A percentile compares a stretch with the other conserved stretches of the same genome.
phyloP scores from a whole-genome alignment of 139 green algal species.

The Volvox reticuliferus region DNA sequence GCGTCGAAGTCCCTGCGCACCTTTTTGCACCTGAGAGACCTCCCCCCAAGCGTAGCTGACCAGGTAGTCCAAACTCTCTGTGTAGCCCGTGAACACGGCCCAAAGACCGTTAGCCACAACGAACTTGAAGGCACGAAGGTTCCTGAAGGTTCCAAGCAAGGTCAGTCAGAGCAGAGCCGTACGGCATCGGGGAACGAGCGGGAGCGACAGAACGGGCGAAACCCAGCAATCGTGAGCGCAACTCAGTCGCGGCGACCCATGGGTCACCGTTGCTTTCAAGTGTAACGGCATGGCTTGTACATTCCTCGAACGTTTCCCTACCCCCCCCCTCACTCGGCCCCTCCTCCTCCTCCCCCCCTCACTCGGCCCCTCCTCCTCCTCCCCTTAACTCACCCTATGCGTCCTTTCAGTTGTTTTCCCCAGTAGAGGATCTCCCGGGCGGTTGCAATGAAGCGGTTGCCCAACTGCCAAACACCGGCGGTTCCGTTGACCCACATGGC shows the following conservation, averaged over 20 bases:
- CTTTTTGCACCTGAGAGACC: not conserved
- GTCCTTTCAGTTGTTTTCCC: not conserved
- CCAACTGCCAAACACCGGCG: constrained; percentile 15
- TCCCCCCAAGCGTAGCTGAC: constrained; percentile 13
- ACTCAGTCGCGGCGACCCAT: too few species aligned
- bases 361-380: not conserved
- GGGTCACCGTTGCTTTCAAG: too few species aligned
- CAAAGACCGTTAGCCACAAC: not conserved
- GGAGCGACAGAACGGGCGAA: too few species aligned
- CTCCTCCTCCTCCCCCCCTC: not conserved
- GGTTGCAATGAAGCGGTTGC: constrained; percentile 38
- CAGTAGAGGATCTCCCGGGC: constrained; percentile 14
- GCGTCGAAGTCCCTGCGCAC: not conserved
- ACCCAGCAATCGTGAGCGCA: too few species aligned
- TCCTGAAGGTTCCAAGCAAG: not conserved
- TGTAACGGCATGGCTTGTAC: not conserved
- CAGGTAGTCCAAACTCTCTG: not conserved
- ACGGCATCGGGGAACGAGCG: too few species aligned
- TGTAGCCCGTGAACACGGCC: constrained; percentile 23
- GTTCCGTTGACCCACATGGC: not conserved
- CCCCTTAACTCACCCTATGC: constrained; percentile 5
- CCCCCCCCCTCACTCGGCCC: not conserved
- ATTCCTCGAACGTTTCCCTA: not conserved
- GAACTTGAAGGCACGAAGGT: constrained; percentile 29
- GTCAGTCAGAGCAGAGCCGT: too few species aligned